Evolutionary conservation across 495 filamentous ascomycete genomes (phyloP).

Genomic region (Diplogelasinospora grovesii): DNA sequence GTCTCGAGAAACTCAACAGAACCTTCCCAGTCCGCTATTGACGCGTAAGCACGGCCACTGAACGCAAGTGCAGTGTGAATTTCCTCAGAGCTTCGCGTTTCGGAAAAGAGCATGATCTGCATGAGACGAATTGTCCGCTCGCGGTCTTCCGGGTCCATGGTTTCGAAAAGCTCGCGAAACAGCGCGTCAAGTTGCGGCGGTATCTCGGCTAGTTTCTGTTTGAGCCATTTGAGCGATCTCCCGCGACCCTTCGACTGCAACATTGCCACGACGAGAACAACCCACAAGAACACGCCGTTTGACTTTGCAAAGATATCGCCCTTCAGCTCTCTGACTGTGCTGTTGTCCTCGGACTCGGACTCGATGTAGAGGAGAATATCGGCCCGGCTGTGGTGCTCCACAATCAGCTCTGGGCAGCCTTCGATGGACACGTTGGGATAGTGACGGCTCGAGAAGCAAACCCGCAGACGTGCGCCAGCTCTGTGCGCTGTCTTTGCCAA

Average conservation of each 20-base stretch:
- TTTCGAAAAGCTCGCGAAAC: not conserved
- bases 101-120: not conserved
- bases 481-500: not conserved
- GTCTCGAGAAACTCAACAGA: constrained; percentile 2
- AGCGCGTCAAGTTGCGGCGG: not conserved
- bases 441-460: constrained; percentile 3
- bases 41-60: not conserved
- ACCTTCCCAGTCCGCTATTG: not conserved
- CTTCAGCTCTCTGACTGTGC: not conserved
- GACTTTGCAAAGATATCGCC: constrained; percentile 1
- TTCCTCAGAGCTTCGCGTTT: not conserved
- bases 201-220: not conserved
- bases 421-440: constrained; percentile 4
- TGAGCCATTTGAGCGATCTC: constrained; percentile 1
- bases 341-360: not conserved
- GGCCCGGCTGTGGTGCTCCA: not conserved
- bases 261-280: constrained; percentile 1
- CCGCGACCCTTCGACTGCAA: not conserved
- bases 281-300: not conserved
- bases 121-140: not conserved
- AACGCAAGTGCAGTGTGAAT: constrained; percentile 1
- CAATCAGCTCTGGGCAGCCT: constrained; percentile 1
- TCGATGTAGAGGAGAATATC: constrained; percentile 3
- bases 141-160: not conserved
- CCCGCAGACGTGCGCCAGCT: not conserved